Conservation (phyloP, 495 filamentous ascomycete species). For the Hypomontagnella monticulosa region DNA sequence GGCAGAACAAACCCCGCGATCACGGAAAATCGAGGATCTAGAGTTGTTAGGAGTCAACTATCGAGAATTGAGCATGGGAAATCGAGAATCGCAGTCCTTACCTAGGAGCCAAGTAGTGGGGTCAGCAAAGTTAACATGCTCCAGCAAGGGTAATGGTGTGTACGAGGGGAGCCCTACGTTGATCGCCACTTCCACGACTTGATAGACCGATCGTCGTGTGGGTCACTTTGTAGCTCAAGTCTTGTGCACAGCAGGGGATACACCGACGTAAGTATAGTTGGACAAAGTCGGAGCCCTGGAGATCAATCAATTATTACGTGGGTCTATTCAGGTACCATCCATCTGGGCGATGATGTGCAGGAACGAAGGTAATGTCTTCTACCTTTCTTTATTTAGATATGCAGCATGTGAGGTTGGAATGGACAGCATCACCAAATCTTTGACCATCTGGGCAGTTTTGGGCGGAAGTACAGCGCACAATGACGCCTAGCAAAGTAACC, state of each 20-base stretch:
- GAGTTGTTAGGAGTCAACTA: conserved; percentile 1
- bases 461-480: too few species aligned
- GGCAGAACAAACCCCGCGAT: too few species aligned
- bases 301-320: conserved; percentile 1
- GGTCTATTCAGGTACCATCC: conserved; percentile 7
- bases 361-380: not conserved
- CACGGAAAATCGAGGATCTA: too few species aligned
- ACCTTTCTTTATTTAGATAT: conserved; percentile 25
- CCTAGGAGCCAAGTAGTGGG: conserved; percentile 7
- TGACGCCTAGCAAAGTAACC: too few species aligned
- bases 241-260: too few species aligned
- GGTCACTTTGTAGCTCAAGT: too few species aligned
- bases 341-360: conserved; percentile 1
- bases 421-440: conserved; percentile 1
- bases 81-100: conserved; percentile 9
- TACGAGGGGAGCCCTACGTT: not conserved
- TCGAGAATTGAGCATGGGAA: conserved; percentile 16
- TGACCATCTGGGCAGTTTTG: too few species aligned
- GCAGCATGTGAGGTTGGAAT: conserved; percentile 9
- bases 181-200: not conserved
- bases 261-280: not conserved
- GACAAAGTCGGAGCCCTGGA: not conserved
- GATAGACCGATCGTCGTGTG: too few species aligned
- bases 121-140: not conserved
- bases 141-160: not conserved